Conservation (phyloP, 2,329 filamentous ascomycete species). For the Fonsecaea erecta region DNA sequence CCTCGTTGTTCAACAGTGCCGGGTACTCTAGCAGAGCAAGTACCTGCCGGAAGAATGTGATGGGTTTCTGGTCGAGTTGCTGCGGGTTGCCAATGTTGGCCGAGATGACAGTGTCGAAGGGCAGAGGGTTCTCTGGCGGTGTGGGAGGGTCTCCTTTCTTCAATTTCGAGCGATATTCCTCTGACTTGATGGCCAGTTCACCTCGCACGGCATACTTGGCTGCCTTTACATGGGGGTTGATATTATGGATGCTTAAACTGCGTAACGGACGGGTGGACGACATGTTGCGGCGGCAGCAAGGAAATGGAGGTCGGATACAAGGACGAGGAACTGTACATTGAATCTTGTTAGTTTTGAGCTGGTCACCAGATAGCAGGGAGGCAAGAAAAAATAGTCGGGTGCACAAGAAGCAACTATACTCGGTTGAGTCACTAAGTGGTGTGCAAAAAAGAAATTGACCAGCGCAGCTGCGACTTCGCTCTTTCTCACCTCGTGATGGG, state of each 20-base stretch:
- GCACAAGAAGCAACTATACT: slow-evolving; percentile 30
- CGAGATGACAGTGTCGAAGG: slow-evolving; percentile 89
- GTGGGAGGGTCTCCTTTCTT: slow-evolving; percentile 48
- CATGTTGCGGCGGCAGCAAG: slow-evolving; percentile 49
- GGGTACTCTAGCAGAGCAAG: slow-evolving; percentile 93
- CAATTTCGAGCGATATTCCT: slow-evolving; percentile 81
- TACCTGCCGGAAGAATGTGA: slow-evolving; percentile 98
- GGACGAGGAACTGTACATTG: slow-evolving; percentile 13
- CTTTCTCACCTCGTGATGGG: slow-evolving; percentile 30
- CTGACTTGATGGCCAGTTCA: slow-evolving; percentile 90
- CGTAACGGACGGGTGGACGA: slow-evolving; percentile 51
- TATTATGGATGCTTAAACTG: slow-evolving; percentile 77
- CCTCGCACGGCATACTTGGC: slow-evolving; percentile 97
- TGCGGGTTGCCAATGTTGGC: slow-evolving; percentile 99
- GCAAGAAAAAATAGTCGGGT: slow-evolving; percentile 22
- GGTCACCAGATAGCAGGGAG: slow-evolving; percentile 20
- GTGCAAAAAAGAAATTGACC: slow-evolving; percentile 20
- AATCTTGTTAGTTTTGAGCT: slow-evolving; percentile 20
- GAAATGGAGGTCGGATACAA: slow-evolving; percentile 1
- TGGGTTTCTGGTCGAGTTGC: slow-evolving; percentile 97
- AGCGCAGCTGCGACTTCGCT: slow-evolving; percentile 17
- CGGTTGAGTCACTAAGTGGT: slow-evolving; percentile 28
- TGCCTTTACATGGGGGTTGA: slow-evolving; percentile 84
- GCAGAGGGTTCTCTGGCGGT: slow-evolving; percentile 62
- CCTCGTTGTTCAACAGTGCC: slow-evolving; percentile 76